Percentiles rank a stretch among this genome's conserved stretches.
These are phyloP conservation scores for Entophlyctis luteolus DNA, from an alignment of 192 early-diverging fungal species.

Conservation along the genomic window DNA sequence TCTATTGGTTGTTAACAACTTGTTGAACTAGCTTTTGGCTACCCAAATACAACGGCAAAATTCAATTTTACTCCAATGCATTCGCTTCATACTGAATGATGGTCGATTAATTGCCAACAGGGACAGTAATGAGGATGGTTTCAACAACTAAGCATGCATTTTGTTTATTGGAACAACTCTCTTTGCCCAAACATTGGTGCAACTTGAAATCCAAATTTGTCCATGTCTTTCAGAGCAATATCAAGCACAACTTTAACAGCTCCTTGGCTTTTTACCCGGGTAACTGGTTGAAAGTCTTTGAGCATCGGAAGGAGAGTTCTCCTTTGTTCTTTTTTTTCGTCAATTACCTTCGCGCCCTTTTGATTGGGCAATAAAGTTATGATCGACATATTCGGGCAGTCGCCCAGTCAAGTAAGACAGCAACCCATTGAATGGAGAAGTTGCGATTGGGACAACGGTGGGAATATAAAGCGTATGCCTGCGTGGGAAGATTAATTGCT, in stretches of 20 bases:
- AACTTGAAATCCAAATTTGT: slow-evolving; percentile 40
- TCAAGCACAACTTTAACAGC: slow-evolving; percentile 51
- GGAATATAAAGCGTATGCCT: slow-evolving; percentile 48
- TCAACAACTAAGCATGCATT: no score
- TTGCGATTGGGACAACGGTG: slow-evolving; percentile 53
- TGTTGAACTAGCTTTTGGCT: slow-evolving; percentile 57
- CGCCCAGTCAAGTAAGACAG: slow-evolving; percentile 48
- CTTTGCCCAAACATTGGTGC: no score
- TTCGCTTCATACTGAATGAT: slow-evolving; percentile 57
- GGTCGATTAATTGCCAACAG: slow-evolving; percentile 50
- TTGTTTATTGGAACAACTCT: no score
- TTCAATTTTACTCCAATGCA: slow-evolving; percentile 56
- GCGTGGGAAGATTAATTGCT: neutral
- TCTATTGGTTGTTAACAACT: slow-evolving; percentile 4
- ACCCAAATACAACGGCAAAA: slow-evolving; percentile 62
- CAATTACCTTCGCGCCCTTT: slow-evolving; percentile 53
- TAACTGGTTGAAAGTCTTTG: slow-evolving; percentile 39
- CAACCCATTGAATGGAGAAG: slow-evolving; percentile 49
- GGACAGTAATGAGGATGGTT: no score
- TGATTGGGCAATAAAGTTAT: slow-evolving; percentile 44
- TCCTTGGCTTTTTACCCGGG: slow-evolving; percentile 51
- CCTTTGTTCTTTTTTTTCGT: neutral
- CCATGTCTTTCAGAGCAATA: slow-evolving; percentile 49
- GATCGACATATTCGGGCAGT: slow-evolving; percentile 58
- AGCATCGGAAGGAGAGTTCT: neutral